Base-by-base conservation (phyloP, 1,284 basidiomycete genomes). In the Takashimella koratensis region DNA sequence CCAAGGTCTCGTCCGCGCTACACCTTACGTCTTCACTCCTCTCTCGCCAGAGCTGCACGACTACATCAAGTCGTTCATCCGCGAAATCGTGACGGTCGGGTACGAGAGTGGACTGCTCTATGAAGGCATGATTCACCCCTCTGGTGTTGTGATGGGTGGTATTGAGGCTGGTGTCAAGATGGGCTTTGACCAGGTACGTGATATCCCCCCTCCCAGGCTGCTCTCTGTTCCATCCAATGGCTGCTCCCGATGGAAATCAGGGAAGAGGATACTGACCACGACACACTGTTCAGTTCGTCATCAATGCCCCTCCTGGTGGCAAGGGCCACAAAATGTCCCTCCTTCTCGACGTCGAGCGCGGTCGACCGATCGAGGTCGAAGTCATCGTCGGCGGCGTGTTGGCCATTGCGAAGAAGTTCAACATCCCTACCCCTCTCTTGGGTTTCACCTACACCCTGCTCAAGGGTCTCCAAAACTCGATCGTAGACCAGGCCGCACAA, bases 281-380 rank as follows among this genome's bases (percentile, higher is more conserved):
- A n/a, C n/a, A n/a, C n/a, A n/a, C n/a, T n/a, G n/a, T n/a, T n/a
- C n/a, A n/a, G n/a, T n/a, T 36, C 16, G 30, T 36, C 10, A 8
- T 8, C 30, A 36, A 36, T 16, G 30, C 30, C 8, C 30, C 30
- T 8, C 30, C 30, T 8, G 30, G 10, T 36, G 30, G 30, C 10
- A 36, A 36, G 16, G 51, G 55, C 16, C 74, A 76, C 62, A 71
- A 69, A 56, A 72, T 71, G 63, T 67, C 63, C 3, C 56, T 75
- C 27, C 57, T 71, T 46, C 57, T 74, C 21, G 74, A 75, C 52
- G 59, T 74, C 20, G 71, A 73, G 53, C 59, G 67, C 42, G 65
- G 65, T 12, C 61, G 71, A 21, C 74, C 74, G n/a, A 65, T 76
- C 58, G 74, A 76, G 56, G 66, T 74, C 20, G 74, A 76, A 54